Conservation (phyloP, 495 filamentous ascomycete species). For the Delitschia confertaspora region DNA sequence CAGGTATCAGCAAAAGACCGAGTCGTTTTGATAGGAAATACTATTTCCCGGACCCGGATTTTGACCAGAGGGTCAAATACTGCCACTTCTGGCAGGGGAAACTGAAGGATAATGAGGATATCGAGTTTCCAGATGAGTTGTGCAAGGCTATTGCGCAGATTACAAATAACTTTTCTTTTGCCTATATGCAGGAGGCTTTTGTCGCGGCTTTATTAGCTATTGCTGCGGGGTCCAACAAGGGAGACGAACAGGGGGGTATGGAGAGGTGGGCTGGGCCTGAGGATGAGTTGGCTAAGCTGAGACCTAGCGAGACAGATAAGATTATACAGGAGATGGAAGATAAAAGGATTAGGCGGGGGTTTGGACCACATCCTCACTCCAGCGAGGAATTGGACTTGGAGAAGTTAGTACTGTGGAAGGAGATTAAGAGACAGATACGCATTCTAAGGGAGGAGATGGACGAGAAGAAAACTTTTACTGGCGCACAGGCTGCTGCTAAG, state of each 20-base stretch:
- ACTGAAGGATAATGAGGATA: constrained; percentile 31
- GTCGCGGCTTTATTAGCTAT: constrained; percentile 34
- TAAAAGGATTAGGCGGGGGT: not conserved
- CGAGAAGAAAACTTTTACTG: constrained; percentile 7
- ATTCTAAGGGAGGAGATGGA: constrained; percentile 37
- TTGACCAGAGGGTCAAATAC: constrained; percentile 30
- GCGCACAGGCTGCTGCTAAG: no score
- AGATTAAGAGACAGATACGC: constrained; percentile 37
- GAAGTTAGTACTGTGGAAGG: constrained; percentile 35
- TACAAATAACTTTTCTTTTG: constrained; percentile 36
- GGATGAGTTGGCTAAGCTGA: constrained; percentile 9
- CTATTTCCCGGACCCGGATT: constrained; percentile 33
- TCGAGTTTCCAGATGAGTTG: constrained; percentile 36
- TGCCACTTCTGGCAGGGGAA: constrained; percentile 36
- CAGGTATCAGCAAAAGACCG: constrained; percentile 36
- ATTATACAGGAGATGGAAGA: constrained; percentile 2
- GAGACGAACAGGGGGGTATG: constrained; percentile 8
- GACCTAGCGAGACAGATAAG: constrained; percentile 4
- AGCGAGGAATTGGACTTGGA: constrained; percentile 24
- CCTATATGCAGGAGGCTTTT: constrained; percentile 38
- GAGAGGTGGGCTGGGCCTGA: constrained; percentile 26
- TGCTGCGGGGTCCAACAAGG: constrained; percentile 15
- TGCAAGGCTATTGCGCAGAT: constrained; percentile 34
- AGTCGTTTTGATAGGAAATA: constrained; percentile 37
- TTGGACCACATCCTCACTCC: not conserved